A percentile compares a stretch with the other conserved stretches of the same genome.
Conservation (phyloP, 73 alveolate species). For the Effrenium voratum region DNA sequence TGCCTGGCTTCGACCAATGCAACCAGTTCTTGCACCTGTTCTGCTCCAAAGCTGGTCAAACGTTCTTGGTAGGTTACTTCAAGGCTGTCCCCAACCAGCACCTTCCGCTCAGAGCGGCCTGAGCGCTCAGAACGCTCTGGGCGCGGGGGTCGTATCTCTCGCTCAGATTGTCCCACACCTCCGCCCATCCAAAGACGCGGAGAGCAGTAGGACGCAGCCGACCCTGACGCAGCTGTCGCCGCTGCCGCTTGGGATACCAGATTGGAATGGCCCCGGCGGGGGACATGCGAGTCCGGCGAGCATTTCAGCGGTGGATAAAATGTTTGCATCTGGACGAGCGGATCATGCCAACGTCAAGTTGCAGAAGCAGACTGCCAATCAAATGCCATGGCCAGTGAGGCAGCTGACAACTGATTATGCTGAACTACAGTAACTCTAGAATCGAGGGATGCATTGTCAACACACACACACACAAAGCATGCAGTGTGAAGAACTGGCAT, state of each 20-base stretch:
- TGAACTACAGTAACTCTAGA: no score
- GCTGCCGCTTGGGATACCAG: slow-evolving; percentile 83
- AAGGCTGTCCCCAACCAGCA: slow-evolving; percentile 27
- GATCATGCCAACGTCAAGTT: no score
- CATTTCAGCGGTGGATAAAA: slow-evolving; percentile 52
- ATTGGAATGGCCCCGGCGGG: slow-evolving; percentile 65
- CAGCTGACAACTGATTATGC: no score
- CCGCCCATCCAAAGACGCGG: slow-evolving; percentile 63
- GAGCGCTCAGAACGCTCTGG: background rate
- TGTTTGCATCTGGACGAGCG: slow-evolving; percentile 70
- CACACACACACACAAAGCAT: no score
- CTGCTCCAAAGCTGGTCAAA: slow-evolving; percentile 38
- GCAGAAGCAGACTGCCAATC: no score
- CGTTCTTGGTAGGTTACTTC: slow-evolving; percentile 87
- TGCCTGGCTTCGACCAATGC: slow-evolving; percentile 75
- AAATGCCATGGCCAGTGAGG: no score
- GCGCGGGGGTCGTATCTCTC: background rate
- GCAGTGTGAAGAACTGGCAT: no score
- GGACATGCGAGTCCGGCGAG: no score
- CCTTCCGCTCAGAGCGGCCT: background rate
- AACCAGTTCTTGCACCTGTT: slow-evolving; percentile 44
- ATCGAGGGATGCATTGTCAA: no score
- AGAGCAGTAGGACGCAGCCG: slow-evolving; percentile 36
- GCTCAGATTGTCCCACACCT: background rate
- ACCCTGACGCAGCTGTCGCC: slow-evolving; percentile 48